These are phyloP conservation scores for Pythium brachiatum DNA, from an alignment of 352 stramenopile genomes.

Conservation along the genomic window DNA sequence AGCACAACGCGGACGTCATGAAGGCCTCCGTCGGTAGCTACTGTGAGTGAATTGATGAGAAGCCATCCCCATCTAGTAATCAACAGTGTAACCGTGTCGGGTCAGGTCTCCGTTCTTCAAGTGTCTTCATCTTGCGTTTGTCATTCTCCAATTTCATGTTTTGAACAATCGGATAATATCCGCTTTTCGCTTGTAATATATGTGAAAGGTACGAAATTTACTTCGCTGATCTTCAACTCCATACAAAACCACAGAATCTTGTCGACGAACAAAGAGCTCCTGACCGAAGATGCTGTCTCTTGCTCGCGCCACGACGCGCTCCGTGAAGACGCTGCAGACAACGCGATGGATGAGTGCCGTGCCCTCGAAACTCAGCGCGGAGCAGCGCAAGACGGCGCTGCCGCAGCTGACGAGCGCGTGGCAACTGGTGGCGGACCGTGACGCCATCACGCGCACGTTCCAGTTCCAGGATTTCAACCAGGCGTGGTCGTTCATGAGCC, in stretches of 20 bases:
- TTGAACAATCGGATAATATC: background rate
- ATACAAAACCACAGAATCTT: constrained; percentile 2
- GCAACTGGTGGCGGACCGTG: constrained; percentile 48
- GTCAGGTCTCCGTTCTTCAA: too few relatives aligned
- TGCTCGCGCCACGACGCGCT: constrained; percentile 1
- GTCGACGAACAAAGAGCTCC: constrained; percentile 4
- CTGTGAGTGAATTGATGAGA: background rate
- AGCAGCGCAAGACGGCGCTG: constrained; percentile 41
- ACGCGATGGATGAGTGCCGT: constrained; percentile 31
- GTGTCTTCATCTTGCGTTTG: too few relatives aligned
- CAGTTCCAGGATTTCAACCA: constrained; percentile 83
- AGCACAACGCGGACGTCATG: constrained; percentile 2
- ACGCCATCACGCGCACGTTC: constrained; percentile 85
- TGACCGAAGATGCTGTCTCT: background rate
- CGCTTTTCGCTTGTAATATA: background rate
- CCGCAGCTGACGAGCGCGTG: constrained; percentile 49
- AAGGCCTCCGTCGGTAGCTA: background rate
- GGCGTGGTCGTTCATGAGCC: constrained; percentile 81
- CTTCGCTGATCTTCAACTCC: background rate
- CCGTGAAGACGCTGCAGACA: background rate
- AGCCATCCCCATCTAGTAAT: too few relatives aligned
- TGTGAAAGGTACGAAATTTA: background rate
- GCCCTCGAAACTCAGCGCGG: constrained; percentile 43
- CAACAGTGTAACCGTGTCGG: too few relatives aligned
- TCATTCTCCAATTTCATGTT: background rate